Conservation (phyloP, 1,284 basidiomycete genomes). For the Microstroma glucosiphilum region DNA sequence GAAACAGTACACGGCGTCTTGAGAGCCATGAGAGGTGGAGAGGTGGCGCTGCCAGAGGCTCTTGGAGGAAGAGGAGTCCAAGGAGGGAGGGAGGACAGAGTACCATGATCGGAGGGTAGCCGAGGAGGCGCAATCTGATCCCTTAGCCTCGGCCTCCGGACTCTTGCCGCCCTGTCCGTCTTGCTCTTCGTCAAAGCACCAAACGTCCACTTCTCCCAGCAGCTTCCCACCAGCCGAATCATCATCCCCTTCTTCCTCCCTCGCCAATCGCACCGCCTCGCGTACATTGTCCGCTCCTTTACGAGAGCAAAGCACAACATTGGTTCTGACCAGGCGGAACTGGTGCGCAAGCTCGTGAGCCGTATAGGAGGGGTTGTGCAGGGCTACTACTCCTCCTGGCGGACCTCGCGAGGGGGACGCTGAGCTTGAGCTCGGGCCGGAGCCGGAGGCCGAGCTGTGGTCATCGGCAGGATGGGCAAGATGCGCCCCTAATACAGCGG, state of each 20-base stretch:
- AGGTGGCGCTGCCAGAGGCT: background rate
- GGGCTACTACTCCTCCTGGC: conserved; percentile 4
- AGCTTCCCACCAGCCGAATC: conserved; percentile 20
- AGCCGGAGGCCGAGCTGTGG: background rate
- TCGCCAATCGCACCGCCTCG: conserved; percentile 16
- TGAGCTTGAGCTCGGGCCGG: background rate
- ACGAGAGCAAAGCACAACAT: conserved; percentile 18
- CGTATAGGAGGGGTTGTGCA: conserved; percentile 48
- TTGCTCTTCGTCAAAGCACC: conserved; percentile 27
- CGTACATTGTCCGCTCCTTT: conserved; percentile 20
- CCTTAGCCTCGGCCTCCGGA: conserved; percentile 16
- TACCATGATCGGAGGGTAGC: conserved; percentile 29
- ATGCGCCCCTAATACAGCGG: conserved; percentile 37
- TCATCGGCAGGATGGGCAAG: conserved; percentile 39
- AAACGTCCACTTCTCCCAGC: conserved; percentile 19
- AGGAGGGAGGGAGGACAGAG: background rate
- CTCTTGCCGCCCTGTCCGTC: conserved; percentile 14
- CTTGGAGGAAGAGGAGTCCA: background rate
- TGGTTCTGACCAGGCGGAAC: background rate
- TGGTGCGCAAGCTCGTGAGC: conserved; percentile 31
- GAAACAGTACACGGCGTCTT: conserved; percentile 6
- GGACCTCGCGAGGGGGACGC: no score
- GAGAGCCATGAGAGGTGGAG: conserved; percentile 9
- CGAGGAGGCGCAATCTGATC: conserved; percentile 19
- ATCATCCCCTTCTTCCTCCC: conserved; percentile 12